Base-by-base conservation (phyloP, 371 early-diverging fungal genomes). In the Mucor indicus region DNA sequence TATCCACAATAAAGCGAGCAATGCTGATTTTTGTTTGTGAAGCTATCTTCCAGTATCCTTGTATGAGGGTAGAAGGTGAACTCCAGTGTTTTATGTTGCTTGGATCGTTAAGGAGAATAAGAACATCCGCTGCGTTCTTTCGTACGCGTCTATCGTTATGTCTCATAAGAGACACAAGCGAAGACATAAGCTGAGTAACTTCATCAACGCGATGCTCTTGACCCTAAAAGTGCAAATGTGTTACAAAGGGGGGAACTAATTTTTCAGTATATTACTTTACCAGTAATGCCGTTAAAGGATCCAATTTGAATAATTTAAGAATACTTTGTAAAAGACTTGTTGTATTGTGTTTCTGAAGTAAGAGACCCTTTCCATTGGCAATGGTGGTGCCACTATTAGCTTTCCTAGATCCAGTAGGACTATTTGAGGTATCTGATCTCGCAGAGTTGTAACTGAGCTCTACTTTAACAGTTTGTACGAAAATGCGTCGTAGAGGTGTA, bases 11-110 rank as follows among this genome's bases (percentile, higher is more conserved):
- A 46, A 76, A 70, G 13, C 60, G 65, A 12, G 80, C 60, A 12
- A 81, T 46, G 6, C 59, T 24, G 12, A 64, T 45, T 2, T 77
- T 39, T 3, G 78, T 66, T 30, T 78, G 72, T 17, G 75, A 79
- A 10, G 75, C 71, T 24, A 85, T 64, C 25, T 64, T 70, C 87
- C 87, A 86, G 53, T 85, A 86, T 10, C 72, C 76, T 12, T 55
- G 45, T 62, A 82, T 76, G 35, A 75, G 51, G 16, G 60, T 61
- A 4, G 51, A 59, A 2, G 67, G 47, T 10, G 83, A 79, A 1
- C 80, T 79, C 86, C 86, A 86, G 36, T 67, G 56, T 17, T 60
- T 57, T 45, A 86, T 81, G 24, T 66, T 67, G 3, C 57, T 44
- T 3, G 74, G 57, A 13, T 74, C 63, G 42, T 83, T 79, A n/a